These are phyloP conservation scores for Carex pumila DNA, from an alignment of 176 grass and related monocot species.

Conservation along the genomic window DNA sequence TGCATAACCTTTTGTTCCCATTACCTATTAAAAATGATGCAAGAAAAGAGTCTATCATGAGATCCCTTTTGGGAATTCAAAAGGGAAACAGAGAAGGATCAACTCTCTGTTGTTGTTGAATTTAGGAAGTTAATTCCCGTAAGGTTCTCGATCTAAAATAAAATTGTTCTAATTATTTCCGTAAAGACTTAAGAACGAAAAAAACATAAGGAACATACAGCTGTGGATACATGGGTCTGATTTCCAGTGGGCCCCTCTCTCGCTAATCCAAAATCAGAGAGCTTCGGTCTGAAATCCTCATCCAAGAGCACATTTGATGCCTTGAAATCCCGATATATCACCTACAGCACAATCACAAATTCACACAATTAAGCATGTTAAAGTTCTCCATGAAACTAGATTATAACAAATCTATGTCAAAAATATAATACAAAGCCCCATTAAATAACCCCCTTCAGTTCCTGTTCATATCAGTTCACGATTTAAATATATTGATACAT, in stretches of 20 bases:
- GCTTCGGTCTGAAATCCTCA: conserved; percentile 55
- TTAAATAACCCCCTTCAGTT: neutral
- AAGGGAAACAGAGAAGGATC: neutral
- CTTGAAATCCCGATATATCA: conserved; percentile 80
- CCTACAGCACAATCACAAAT: conserved; percentile 6
- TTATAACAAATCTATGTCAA: neutral
- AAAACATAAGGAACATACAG: conserved; percentile 20
- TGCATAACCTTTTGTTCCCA: conserved; percentile 68
- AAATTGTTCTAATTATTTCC: neutral
- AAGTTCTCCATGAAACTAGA: neutral
- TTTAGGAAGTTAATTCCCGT: neutral
- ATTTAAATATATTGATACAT: neutral
- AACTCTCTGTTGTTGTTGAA: neutral
- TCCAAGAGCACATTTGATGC: conserved; percentile 67
- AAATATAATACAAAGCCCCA: neutral
- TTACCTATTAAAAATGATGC: conserved; percentile 30
- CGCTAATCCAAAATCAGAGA: conserved; percentile 65
- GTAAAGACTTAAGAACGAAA: neutral
- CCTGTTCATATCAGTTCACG: neutral
- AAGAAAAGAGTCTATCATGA: neutral
- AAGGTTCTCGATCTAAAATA: neutral
- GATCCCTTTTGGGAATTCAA: neutral
- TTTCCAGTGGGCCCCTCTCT: conserved; percentile 58
- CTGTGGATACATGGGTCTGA: conserved; percentile 66
- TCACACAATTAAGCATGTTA: neutral